Conservation (phyloP, 768 basidiomycete genomes). For the Termitomyces bulborhizus region DNA sequence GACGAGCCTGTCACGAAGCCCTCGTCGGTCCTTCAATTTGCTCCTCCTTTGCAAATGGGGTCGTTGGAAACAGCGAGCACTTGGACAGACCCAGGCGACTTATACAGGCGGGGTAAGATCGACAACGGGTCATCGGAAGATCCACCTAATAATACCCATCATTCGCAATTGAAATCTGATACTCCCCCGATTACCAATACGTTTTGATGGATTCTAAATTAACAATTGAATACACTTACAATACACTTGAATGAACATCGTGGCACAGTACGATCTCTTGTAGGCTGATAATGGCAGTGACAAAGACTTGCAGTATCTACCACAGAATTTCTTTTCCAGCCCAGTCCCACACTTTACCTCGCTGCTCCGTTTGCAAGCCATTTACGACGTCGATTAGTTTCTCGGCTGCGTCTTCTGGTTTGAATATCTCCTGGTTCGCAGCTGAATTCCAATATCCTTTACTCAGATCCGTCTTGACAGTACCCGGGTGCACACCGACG, state of each 20-base stretch:
- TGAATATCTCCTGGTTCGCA: slow-evolving; percentile 33
- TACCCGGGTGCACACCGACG: slow-evolving; percentile 54
- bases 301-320: slow-evolving; percentile 14
- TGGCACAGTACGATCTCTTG: no score
- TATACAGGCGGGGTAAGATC: background rate
- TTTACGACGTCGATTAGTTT: slow-evolving; percentile 41
- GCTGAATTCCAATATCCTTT: slow-evolving; percentile 43
- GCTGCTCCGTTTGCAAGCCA: slow-evolving; percentile 28
- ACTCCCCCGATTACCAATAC: background rate
- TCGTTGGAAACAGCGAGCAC: background rate
- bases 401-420: slow-evolving; percentile 43
- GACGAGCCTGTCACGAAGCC: background rate
- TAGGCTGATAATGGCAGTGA: background rate
- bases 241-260: no score
- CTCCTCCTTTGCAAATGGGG: background rate
- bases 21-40: background rate
- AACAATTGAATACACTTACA: no score
- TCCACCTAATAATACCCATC: background rate
- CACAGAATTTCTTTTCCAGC: slow-evolving; percentile 42
- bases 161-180: background rate
- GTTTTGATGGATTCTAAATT: background rate
- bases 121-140: background rate
- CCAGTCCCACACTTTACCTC: slow-evolving; percentile 56
- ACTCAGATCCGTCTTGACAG: slow-evolving; percentile 55
- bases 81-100: background rate